Evolutionary conservation across 2,329 filamentous ascomycete species (phyloP).

Genomic region (Xylariaceae sp.): DNA sequence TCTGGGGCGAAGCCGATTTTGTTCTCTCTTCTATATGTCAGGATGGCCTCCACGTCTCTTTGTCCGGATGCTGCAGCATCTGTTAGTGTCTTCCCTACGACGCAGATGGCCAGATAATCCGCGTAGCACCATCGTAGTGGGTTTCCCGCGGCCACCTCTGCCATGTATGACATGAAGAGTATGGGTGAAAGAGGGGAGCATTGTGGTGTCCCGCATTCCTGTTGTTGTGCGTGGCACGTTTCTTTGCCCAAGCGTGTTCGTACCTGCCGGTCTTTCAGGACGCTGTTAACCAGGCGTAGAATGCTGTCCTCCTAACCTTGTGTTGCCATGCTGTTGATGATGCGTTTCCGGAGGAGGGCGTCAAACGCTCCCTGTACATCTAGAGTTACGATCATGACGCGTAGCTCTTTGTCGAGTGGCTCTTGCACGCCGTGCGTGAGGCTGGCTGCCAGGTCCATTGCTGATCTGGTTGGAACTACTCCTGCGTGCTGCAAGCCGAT

Average conservation of each 20-base stretch:
- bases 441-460: not conserved
- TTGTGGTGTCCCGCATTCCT: not conserved
- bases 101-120: not conserved
- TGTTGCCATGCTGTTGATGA: not conserved
- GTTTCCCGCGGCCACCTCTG: not conserved
- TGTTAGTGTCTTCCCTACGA: not conserved
- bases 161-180: not conserved
- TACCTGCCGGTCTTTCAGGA: not conserved
- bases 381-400: not conserved
- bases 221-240: not conserved
- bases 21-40: not conserved
- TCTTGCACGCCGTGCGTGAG: not conserved
- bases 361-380: conserved; percentile 2
- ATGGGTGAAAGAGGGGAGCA: not conserved
- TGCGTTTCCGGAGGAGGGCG: not conserved
- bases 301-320: not conserved
- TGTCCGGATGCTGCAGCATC: not conserved
- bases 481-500: not conserved
- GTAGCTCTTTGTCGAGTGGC: not conserved
- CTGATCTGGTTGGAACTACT: not conserved
- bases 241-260: not conserved
- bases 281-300: not conserved
- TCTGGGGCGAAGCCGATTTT: not conserved
- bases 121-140: not conserved
- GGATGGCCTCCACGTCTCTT: not conserved